These are phyloP conservation scores for Phytopythium montanum DNA, from an alignment of 352 stramenopile species.

Conservation along the genomic window DNA sequence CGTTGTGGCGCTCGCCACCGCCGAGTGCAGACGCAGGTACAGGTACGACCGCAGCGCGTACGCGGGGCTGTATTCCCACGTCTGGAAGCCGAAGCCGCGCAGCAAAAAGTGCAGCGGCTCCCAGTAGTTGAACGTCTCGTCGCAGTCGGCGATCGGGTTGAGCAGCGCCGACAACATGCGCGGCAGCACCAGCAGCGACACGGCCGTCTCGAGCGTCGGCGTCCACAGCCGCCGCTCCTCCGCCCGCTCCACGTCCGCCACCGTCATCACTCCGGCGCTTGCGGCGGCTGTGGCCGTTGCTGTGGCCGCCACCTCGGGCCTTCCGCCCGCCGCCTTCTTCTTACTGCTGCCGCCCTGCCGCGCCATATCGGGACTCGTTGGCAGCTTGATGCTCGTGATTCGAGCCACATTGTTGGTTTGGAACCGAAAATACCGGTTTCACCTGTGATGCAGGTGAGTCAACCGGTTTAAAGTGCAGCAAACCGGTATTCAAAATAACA, in stretches of 20 bases:
- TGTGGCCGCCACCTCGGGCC: neutral
- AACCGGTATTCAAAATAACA: too few relatives aligned
- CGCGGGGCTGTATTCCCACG: slow-evolving; percentile 89
- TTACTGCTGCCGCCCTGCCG: neutral
- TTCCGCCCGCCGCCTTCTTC: neutral
- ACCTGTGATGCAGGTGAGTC: too few relatives aligned
- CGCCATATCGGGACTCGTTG: slow-evolving; percentile 1
- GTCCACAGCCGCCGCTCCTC: slow-evolving; percentile 50
- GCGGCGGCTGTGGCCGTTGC: too few relatives aligned
- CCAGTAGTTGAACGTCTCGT: slow-evolving; percentile 99
- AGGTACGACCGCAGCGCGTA: slow-evolving; percentile 96
- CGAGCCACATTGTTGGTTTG: too few relatives aligned
- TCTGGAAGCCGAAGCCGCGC: slow-evolving; percentile 90
- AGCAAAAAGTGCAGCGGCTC: slow-evolving; percentile 97
- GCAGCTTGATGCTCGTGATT: too few relatives aligned
- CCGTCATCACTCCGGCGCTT: neutral
- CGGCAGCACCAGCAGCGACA: slow-evolving; percentile 64
- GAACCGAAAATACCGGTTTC: too few relatives aligned
- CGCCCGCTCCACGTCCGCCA: slow-evolving; percentile 10
- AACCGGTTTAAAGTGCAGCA: too few relatives aligned
- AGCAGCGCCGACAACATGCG: slow-evolving; percentile 55
- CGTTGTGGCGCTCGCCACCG: slow-evolving; percentile 39
- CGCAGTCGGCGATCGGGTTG: slow-evolving; percentile 94
- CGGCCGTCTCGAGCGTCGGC: slow-evolving; percentile 50
- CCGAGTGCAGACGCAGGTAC: slow-evolving; percentile 81